A percentile compares a stretch with the other conserved stretches of the same genome.
Conservation (phyloP, 148 eudicot species). For the Silene conica region DNA sequence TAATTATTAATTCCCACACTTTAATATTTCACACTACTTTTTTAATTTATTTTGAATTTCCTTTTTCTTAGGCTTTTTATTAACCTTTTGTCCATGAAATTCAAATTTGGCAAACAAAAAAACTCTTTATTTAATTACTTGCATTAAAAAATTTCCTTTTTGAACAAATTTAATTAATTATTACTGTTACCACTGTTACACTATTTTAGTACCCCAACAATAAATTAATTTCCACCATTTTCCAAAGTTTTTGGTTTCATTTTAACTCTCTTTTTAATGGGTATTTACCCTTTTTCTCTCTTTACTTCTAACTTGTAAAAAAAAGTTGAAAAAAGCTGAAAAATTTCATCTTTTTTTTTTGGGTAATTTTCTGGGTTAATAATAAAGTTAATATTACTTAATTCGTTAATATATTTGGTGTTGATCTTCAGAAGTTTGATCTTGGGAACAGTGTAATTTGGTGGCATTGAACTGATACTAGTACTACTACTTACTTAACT, state of each 20-base stretch:
- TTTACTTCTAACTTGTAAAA: conserved; percentile 6
- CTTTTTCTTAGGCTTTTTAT: not conserved
- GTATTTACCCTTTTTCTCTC: conserved; percentile 12
- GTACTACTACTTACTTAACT: conserved; percentile 10
- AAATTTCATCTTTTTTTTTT: not conserved
- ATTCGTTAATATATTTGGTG: not conserved
- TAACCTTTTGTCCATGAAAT: conserved; percentile 24
- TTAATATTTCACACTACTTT: not conserved
- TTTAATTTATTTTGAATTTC: not conserved
- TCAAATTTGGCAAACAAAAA: conserved; percentile 27
- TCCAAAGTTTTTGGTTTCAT: conserved; percentile 21
- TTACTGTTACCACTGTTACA: conserved; percentile 16
- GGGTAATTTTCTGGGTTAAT: conserved; percentile 1
- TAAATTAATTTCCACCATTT: conserved; percentile 17
- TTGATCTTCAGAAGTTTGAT: conserved; percentile 19
- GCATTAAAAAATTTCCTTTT: not conserved
- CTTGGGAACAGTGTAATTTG: conserved; percentile 20
- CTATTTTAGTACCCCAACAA: conserved; percentile 17
- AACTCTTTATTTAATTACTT: not conserved
- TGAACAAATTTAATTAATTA: conserved; percentile 15
- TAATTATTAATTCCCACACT: not conserved
- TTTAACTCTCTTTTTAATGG: conserved; percentile 6
- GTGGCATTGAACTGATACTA: conserved; percentile 13
- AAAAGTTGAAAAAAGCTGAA: not conserved
- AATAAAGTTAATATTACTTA: conserved; percentile 6